Evolutionary conservation across 805 yeast genomes (phyloP).

Genomic region (Candida qinlingensis): DNA sequence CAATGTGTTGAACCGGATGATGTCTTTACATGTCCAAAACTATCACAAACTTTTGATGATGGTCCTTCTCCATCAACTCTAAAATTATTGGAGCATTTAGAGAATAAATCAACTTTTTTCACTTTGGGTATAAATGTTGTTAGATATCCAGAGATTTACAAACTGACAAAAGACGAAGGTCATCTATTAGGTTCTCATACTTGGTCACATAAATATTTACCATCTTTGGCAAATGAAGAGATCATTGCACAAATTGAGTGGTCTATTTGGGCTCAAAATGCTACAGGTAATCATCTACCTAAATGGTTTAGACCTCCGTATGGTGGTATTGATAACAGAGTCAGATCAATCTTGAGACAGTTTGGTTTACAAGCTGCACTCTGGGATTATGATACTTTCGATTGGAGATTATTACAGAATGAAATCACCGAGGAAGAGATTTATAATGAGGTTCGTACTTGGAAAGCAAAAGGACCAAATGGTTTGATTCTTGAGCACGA

Average conservation of each 20-base stretch:
- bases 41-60: slow-evolving; percentile 91
- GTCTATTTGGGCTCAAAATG: slow-evolving; percentile 98
- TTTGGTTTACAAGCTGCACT: slow-evolving; percentile 84
- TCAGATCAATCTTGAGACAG: slow-evolving; percentile 70
- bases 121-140: slow-evolving; percentile 80
- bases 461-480: slow-evolving; percentile 34
- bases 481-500: slow-evolving; percentile 91
- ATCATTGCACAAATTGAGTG: slow-evolving; percentile 88
- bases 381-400: slow-evolving; percentile 91
- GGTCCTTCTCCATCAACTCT: slow-evolving; percentile 81
- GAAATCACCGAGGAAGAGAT: slow-evolving; percentile 50
- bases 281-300: slow-evolving; percentile 82
- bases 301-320: slow-evolving; percentile 96
- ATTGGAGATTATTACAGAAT: slow-evolving; percentile 69
- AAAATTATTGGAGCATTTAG: slow-evolving; percentile 48
- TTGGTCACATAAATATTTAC: slow-evolving; percentile 87
- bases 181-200: slow-evolving; percentile 87
- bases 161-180: slow-evolving; percentile 49
- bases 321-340: slow-evolving; percentile 89
- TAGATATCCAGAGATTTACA: slow-evolving; percentile 67
- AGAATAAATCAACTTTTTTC: slow-evolving; percentile 69
- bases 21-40: slow-evolving; percentile 61
- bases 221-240: slow-evolving; percentile 70
- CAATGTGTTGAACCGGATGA: slow-evolving; percentile 76
- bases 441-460: slow-evolving; percentile 46